Conservation (phyloP, 495 filamentous ascomycete species). For the Jackrogersella multiformis region DNA sequence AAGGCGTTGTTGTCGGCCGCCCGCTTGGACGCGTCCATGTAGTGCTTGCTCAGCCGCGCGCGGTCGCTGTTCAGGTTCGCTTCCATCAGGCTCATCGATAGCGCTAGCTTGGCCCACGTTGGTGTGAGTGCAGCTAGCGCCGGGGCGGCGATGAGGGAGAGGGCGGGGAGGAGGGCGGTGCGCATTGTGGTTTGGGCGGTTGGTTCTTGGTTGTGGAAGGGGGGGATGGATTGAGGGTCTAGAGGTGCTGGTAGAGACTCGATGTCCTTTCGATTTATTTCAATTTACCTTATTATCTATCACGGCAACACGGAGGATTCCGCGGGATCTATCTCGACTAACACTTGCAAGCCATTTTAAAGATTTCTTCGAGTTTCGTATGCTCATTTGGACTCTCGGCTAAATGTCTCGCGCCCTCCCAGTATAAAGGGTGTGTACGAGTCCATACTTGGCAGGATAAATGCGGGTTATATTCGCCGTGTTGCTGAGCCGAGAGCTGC, state of each 20-base stretch:
- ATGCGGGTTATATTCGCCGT: not conserved
- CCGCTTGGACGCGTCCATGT: not conserved
- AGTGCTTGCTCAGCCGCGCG: constrained; percentile 3
- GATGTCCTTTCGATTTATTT: not conserved
- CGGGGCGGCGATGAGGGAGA: constrained; percentile 2
- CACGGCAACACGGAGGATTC: not conserved
- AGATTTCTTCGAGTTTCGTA: too few species aligned
- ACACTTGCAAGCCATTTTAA: not conserved
- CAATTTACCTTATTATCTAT: not conserved
- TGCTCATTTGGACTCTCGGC: constrained; percentile 1
- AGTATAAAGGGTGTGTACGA: not conserved
- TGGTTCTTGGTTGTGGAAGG: not conserved
- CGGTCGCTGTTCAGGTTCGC: constrained; percentile 14
- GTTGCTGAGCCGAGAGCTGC: constrained; percentile 9
- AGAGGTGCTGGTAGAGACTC: not conserved
- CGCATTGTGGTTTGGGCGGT: constrained; percentile 20
- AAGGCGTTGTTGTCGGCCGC: constrained; percentile 10
- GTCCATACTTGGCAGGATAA: not conserved
- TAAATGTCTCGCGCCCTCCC: constrained; percentile 6
- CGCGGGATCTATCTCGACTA: not conserved
- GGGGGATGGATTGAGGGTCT: not conserved
- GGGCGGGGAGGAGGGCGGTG: not conserved
- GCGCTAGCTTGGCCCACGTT: constrained; percentile 6
- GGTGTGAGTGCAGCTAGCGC: not conserved
- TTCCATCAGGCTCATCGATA: constrained; percentile 6